Percentiles rank a stretch among this genome's conserved stretches.
phyloP scores from a whole-genome alignment of 2,329 filamentous ascomycete genomes.

The Botrytis squamosa region DNA sequence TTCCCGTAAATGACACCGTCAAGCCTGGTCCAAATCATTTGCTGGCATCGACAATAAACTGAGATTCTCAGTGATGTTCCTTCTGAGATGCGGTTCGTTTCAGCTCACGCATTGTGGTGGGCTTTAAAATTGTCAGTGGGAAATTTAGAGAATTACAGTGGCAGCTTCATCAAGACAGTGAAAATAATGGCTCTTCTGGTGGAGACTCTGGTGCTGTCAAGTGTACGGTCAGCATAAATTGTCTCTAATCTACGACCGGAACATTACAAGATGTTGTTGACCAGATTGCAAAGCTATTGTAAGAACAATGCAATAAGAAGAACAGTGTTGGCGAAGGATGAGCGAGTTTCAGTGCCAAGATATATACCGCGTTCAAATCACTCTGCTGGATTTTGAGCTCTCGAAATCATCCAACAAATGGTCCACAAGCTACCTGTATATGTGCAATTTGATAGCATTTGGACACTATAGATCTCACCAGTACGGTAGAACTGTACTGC shows the following conservation, averaged over 20 bases:
- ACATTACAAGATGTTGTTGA: not conserved
- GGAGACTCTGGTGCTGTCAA: not conserved
- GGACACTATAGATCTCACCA: too few species aligned
- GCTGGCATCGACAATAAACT: too few species aligned
- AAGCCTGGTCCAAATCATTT: not conserved
- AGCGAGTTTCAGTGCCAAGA: not conserved
- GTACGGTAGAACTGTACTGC: not conserved
- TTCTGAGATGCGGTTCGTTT: too few species aligned
- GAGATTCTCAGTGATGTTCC: too few species aligned
- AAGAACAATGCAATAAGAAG: accelerated
- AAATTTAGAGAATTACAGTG: too few species aligned
- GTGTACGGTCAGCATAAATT: not conserved
- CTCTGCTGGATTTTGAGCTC: not conserved
- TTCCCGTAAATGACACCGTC: not conserved
- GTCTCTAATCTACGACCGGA: not conserved
- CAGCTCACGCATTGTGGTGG: too few species aligned
- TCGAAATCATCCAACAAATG: accelerated
- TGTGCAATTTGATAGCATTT: too few species aligned
- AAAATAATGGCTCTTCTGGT: accelerated
- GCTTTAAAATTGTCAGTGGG: accelerated
- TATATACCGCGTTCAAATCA: accelerated
- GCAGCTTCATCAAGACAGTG: too few species aligned
- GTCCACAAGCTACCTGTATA: accelerated
- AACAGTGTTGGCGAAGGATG: not conserved
- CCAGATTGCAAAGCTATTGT: not conserved